Evolutionary conservation across 73 alveolate genomes (phyloP).

Genomic region (Paramecium biaurelia): DNA sequence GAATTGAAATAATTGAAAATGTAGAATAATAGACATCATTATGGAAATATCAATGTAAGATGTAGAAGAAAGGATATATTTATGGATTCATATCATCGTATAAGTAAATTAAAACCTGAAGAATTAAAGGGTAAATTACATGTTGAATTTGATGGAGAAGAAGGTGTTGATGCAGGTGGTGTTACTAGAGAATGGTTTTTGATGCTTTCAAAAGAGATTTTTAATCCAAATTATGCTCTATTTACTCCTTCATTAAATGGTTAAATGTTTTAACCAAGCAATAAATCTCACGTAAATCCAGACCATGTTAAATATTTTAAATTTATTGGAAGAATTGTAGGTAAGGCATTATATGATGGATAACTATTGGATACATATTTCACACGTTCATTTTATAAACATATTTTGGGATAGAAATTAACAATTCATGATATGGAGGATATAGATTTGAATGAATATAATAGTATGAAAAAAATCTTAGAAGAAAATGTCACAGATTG

Average conservation of each 20-base stretch:
- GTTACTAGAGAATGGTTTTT: slow-evolving; percentile 98
- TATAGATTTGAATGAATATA: slow-evolving; percentile 93
- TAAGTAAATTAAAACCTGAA: slow-evolving; percentile 25
- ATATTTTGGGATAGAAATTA: slow-evolving; percentile 94
- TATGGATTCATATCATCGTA: slow-evolving; percentile 50
- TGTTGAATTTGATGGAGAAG: slow-evolving; percentile 89
- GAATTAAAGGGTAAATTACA: slow-evolving; percentile 60
- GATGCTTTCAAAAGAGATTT: slow-evolving; percentile 96
- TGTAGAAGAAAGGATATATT: slow-evolving; percentile 56
- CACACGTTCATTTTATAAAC: slow-evolving; percentile 96
- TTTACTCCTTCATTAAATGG: slow-evolving; percentile 64
- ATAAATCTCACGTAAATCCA: slow-evolving; percentile 76
- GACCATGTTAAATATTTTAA: slow-evolving; percentile 96
- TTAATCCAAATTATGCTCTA: slow-evolving; percentile 96
- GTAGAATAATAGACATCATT: neutral
- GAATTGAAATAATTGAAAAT: slow-evolving; percentile 15
- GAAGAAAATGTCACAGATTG: slow-evolving; percentile 76
- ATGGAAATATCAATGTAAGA: slow-evolving; percentile 39
- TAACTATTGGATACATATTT: slow-evolving; percentile 94
- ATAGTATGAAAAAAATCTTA: slow-evolving; percentile 87
- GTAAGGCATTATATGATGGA: slow-evolving; percentile 94
- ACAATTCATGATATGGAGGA: slow-evolving; percentile 98
- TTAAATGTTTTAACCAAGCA: slow-evolving; percentile 52
- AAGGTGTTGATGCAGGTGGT: slow-evolving; percentile 99
- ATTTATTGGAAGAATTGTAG: slow-evolving; percentile 98